Percentiles rank a stretch among this genome's conserved stretches.
Evolutionary conservation across 1,139 yeast genomes (phyloP).

Genomic region (Yamadazyma friedrichii): DNA sequence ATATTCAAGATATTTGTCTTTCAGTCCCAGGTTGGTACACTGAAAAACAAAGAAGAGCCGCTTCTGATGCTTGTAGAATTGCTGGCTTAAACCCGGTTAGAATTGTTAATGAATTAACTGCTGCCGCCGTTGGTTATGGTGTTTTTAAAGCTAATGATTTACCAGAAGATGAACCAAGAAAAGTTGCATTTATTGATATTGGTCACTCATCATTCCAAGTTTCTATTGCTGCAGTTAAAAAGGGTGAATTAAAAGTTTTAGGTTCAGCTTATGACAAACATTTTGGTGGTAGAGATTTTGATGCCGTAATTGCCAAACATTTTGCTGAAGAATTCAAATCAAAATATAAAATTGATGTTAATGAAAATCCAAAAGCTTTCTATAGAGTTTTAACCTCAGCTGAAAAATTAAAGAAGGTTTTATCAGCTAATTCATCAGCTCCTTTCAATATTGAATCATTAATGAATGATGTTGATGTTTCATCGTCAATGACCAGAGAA

Average conservation of each 20-base stretch:
- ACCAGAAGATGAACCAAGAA: slow-evolving; percentile 86
- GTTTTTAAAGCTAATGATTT: slow-evolving; percentile 95
- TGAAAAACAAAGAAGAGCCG: slow-evolving; percentile 95
- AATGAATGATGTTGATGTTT: slow-evolving; percentile 95
- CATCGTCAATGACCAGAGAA: slow-evolving; percentile 85
- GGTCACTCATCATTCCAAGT: slow-evolving; percentile 97
- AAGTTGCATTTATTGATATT: slow-evolving; percentile 90
- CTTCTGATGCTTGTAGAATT: slow-evolving; percentile 90
- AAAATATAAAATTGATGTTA: slow-evolving; percentile 91
- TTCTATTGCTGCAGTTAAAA: slow-evolving; percentile 86
- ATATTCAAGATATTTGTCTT: slow-evolving; percentile 81
- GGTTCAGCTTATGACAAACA: slow-evolving; percentile 93
- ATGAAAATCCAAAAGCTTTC: slow-evolving; percentile 90
- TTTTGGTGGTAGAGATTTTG: slow-evolving; percentile 98
- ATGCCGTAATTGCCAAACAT: slow-evolving; percentile 89
- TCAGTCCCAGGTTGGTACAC: slow-evolving; percentile 98
- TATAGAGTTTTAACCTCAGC: slow-evolving; percentile 89
- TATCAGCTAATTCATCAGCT: slow-evolving; percentile 93
- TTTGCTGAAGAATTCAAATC: slow-evolving; percentile 88
- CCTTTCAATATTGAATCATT: slow-evolving; percentile 95
- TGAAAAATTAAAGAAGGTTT: slow-evolving; percentile 91
- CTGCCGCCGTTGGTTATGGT: slow-evolving; percentile 99
- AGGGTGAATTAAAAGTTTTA: slow-evolving; percentile 91
- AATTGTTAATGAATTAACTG: slow-evolving; percentile 94
- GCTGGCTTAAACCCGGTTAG: slow-evolving; percentile 98